Conservation (phyloP, 2,329 filamentous ascomycete genomes). For the Aspergillus transmontanensis region DNA sequence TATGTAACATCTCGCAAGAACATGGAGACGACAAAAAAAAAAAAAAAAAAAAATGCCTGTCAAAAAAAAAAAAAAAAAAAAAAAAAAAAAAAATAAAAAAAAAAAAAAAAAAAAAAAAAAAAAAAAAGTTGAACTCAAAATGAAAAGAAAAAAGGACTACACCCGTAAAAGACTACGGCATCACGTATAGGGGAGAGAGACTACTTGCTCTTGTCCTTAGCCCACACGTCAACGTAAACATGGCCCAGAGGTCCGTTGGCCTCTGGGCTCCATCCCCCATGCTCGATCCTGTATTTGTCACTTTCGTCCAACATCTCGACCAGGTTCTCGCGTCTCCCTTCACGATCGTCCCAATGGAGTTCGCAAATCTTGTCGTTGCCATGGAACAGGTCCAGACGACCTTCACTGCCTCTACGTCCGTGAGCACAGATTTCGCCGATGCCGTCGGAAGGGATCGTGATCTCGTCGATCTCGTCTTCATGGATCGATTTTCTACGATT, state of each 20-base stretch:
- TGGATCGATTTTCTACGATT: slow-evolving; percentile 27
- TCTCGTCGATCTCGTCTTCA: slow-evolving; percentile 34
- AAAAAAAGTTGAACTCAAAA: too few species aligned
- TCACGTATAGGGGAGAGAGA: slow-evolving; percentile 12
- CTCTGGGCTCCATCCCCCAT: slow-evolving; percentile 34
- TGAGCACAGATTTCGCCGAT: slow-evolving; percentile 34
- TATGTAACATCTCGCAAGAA: not conserved
- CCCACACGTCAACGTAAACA: slow-evolving; percentile 32
- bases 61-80: not conserved
- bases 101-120: not conserved
- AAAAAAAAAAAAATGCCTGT: not conserved
- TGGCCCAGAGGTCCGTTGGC: slow-evolving; percentile 32
- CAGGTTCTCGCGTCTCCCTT: slow-evolving; percentile 24
- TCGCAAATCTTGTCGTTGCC: slow-evolving; percentile 35
- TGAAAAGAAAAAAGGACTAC: not conserved
- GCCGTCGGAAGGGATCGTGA: slow-evolving; percentile 30
- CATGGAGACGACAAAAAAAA: not conserved
- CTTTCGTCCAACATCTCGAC: slow-evolving; percentile 31
- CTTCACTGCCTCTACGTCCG: slow-evolving; percentile 35
- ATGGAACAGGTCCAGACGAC: slow-evolving; percentile 35
- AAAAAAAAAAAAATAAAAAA: not conserved
- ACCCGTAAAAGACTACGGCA: not conserved
- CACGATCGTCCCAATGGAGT: slow-evolving; percentile 36
- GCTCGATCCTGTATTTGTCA: slow-evolving; percentile 30
- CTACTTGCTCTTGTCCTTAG: slow-evolving; percentile 23